Evolutionary conservation across 2,329 filamentous ascomycete genomes (phyloP).

Genomic region (Rutstroemia sp.): DNA sequence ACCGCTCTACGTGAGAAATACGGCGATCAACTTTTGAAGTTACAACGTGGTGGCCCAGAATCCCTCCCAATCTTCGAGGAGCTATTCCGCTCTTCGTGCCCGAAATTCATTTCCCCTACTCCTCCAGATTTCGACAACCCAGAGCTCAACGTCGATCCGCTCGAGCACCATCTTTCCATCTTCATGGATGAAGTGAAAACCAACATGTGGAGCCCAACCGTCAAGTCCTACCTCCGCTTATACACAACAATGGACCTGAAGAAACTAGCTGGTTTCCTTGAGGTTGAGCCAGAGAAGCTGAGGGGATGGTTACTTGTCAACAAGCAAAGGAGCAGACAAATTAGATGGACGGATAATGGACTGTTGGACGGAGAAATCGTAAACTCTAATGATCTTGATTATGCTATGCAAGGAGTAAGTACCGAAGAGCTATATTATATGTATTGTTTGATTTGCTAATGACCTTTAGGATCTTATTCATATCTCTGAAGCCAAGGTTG

Average conservation of each 20-base stretch:
- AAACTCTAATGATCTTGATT: conserved; percentile 93
- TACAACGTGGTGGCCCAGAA: conserved; percentile 93
- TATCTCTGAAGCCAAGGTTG: conserved; percentile 97
- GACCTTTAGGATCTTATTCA: conserved; percentile 77
- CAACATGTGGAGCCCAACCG: conserved; percentile 95
- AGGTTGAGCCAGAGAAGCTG: conserved; percentile 93
- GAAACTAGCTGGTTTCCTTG: conserved; percentile 95
- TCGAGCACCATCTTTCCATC: conserved; percentile 93
- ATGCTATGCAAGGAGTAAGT: conserved; percentile 88
- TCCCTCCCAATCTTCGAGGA: conserved; percentile 96
- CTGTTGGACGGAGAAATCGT: conserved; percentile 87
- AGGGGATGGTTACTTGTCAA: conserved; percentile 91
- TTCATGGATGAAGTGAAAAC: conserved; percentile 99
- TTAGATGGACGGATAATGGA: conserved; percentile 86
- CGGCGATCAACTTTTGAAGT: conserved; percentile 92
- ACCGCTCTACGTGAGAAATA: conserved; percentile 97
- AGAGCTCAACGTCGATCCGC: conserved; percentile 88
- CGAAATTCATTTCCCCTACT: conserved; percentile 98
- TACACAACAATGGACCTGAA: conserved; percentile 99
- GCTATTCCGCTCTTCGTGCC: conserved; percentile 95
- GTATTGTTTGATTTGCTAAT: conserved; percentile 15
- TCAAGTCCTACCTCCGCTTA: conserved; percentile 97
- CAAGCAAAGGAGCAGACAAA: conserved; percentile 97
- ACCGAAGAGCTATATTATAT: background rate
- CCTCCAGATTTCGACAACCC: conserved; percentile 98